Percentiles rank a stretch among this genome's conserved stretches.
Evolutionary conservation across 176 grass and related monocot genomes (phyloP).

Genomic region (Lolium rigidum): DNA sequence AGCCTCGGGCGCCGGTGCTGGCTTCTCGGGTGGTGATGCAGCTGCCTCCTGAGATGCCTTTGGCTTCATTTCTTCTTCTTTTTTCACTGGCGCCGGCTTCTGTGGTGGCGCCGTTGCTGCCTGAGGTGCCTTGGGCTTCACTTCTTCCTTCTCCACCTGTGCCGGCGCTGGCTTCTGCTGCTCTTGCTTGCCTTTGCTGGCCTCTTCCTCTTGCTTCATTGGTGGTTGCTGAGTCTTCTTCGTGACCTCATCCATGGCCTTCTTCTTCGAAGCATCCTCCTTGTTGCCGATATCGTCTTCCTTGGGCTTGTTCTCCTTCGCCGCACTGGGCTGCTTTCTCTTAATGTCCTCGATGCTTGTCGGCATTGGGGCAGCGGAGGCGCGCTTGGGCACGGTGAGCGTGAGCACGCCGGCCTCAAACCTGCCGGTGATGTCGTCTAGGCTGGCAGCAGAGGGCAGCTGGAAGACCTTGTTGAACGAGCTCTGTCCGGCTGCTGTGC

Average conservation of each 20-base stretch:
- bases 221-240: neutral
- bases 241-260: neutral
- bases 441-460: constrained; percentile 49
- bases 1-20: neutral
- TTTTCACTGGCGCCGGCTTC: neutral
- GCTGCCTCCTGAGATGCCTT: neutral
- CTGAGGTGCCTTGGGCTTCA: neutral
- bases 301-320: neutral
- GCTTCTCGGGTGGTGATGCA: neutral
- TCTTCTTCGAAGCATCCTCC: neutral
- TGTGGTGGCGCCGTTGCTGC: neutral
- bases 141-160: neutral
- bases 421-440: constrained; percentile 52
- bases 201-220: neutral
- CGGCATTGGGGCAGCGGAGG: neutral
- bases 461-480: constrained; percentile 50
- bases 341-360: constrained; percentile 11
- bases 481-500: neutral
- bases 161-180: neutral
- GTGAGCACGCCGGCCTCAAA: constrained; percentile 50
- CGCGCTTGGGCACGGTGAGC: constrained; percentile 50
- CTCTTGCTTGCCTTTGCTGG: constrained; percentile 25
- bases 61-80: neutral
- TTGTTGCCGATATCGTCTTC: neutral
- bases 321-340: neutral